Evolutionary conservation across 441 rosid genomes (phyloP), one percentile per base, ranked within the genome.

Genomic region (Gossypium armourianum): DNA sequence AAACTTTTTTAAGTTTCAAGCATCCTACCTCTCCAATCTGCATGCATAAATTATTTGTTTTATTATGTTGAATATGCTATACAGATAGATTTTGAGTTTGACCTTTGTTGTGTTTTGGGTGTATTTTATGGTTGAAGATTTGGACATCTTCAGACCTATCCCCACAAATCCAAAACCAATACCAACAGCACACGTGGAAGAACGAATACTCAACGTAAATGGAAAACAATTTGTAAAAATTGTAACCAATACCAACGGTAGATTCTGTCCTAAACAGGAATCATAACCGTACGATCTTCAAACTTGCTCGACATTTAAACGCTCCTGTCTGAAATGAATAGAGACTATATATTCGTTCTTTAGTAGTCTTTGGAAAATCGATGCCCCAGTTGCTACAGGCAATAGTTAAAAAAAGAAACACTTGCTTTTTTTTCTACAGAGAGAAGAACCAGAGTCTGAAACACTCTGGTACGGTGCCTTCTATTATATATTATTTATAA

Each of bases 221-320:
- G 61, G 32, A 23, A 69, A 73, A 64, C 73, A 74, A 63, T n/a
- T 70, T 82, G 79, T 78, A 79, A 86, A 32, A 79, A 32, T 54
- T 68, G 60, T 49, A 36, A 5, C 71, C 40, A 69, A 84, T 84
- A 82, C 19, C 72, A 83, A 84, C 86, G 86, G 84, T 81, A 74
- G 57, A 66, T 61, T 64, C 9, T 60, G 76, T 36, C 73, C 62
- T 4, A 8, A 52, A 49, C 7, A n/a, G 1, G 13, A 76, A 71
- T 74, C 56, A 45, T 47, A 77, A 71, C 87, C 84, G 82, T 78
- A 55, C 58, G 77, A 81, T 80, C 75, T 2, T 9, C 68, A 59
- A 78, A 52, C 29, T 76, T 62, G 82, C 49, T 77, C 80, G 77
- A 76, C 65, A 63, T 47, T 64, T 83, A 80, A 72, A 15, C 67